Evolutionary conservation across 2,329 filamentous ascomycete genomes (phyloP), one percentile per base, ranked within the genome.

Genomic region (Talaromyces funiculosus): DNA sequence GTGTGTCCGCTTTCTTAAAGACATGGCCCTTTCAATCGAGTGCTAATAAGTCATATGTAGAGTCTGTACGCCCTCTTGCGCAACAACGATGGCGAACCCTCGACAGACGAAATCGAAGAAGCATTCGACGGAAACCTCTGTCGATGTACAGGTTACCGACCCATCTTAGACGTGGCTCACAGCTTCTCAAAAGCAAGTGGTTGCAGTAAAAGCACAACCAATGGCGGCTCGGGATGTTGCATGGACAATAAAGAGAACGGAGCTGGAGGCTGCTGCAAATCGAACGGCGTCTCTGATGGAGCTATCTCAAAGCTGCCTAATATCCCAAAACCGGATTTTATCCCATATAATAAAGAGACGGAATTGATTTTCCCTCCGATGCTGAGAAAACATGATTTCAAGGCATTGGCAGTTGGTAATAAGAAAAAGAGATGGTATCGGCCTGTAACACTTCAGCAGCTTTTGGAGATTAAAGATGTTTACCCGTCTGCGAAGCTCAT

Each of bases 71-170:
- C 94, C 5, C 81, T 97, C 47, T 81, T 99, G 33, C 84, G 94
- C 62, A 97, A 97, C 70, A 89, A 92, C 66, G 81, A 86, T 3
- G 45, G 45, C 45, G 81, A 82, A 20, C 92, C 93, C 0, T 87
- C 86, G 2, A 86, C 93, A 69, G 85, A 90, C 66, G 90, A 95
- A 31, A 83, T 97, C 35, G 94, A 99, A 75, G 94, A 97, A 77
- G 92, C 93, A 0, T 97, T 97, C 69, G 94, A 99, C 73, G 94
- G 94, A 0, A 99, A 99, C 66, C 78, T 97, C 29, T 99, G 94
- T 72, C 85, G 94, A 57, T 99, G 94, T 75, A 99, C 94, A 0
- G 94, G 94, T 4, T 99, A 99, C 71, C 82, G 92, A 57, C 91
- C 94, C 0, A 97, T 99, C 60, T 79, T 97, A 2, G 93, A 97